Evolutionary conservation across 2,329 filamentous ascomycete species (phyloP).

Genomic region (Aureobasidium namibiae): DNA sequence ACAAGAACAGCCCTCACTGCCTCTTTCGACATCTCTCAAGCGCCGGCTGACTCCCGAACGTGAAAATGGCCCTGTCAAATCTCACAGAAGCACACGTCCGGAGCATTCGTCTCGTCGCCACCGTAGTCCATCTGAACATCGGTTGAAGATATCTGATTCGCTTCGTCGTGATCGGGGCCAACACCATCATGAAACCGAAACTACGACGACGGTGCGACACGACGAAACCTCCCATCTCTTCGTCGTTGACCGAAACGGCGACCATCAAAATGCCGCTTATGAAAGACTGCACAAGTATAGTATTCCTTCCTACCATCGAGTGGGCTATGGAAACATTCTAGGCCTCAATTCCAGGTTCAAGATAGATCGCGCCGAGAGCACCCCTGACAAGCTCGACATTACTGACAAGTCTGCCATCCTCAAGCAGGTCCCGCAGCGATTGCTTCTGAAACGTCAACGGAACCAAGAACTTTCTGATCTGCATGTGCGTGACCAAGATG

Average conservation of each 20-base stretch:
- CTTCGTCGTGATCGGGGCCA: not conserved
- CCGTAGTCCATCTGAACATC: not conserved
- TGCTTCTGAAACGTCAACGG: slow-evolving; percentile 34
- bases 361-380: slow-evolving; percentile 58
- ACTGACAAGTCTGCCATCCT: not conserved
- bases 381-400: slow-evolving; percentile 33
- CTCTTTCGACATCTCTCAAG: not conserved
- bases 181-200: not conserved
- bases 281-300: slow-evolving; percentile 64
- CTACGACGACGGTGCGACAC: not conserved
- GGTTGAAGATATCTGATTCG: not conserved
- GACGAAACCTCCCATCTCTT: slow-evolving; percentile 36
- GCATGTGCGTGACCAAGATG: not conserved
- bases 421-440: slow-evolving; percentile 25
- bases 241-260: slow-evolving; percentile 65
- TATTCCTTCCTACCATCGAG: slow-evolving; percentile 62
- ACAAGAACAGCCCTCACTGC: not conserved
- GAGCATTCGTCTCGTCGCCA: not conserved
- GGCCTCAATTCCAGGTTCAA: slow-evolving; percentile 53
- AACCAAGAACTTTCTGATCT: slow-evolving; percentile 35
- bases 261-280: slow-evolving; percentile 66
- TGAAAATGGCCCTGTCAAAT: not conserved
- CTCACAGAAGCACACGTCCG: not conserved
- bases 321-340: slow-evolving; percentile 61
- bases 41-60: not conserved